Conservation (phyloP, 2,329 filamentous ascomycete genomes). For the Botrytis sinoallii region DNA sequence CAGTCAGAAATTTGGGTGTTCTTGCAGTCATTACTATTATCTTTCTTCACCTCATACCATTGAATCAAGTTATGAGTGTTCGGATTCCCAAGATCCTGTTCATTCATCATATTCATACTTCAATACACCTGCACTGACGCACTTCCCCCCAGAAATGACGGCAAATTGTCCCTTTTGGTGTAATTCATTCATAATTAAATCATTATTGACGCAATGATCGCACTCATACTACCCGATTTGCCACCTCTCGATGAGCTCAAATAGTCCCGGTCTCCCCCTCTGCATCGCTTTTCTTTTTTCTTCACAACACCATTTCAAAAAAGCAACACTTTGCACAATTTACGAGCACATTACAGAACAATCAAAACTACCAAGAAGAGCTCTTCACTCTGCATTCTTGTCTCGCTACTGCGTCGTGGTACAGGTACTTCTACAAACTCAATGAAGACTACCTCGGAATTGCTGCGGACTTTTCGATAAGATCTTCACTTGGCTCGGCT, state of each 20-base stretch:
- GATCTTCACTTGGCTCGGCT: too few relatives aligned
- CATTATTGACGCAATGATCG: fast-evolving
- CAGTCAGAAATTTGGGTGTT: too few relatives aligned
- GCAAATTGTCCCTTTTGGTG: too few relatives aligned
- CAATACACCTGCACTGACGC: background rate
- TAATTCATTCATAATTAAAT: too few relatives aligned
- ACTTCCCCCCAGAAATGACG: fast-evolving
- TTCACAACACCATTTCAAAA: background rate
- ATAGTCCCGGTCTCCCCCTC: background rate
- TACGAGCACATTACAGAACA: background rate
- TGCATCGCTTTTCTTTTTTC: background rate
- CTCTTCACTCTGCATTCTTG: background rate
- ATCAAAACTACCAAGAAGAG: background rate
- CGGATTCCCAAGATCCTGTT: too few relatives aligned
- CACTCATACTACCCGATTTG: background rate
- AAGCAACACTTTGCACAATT: background rate
- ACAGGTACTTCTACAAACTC: too few relatives aligned
- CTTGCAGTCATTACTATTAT: too few relatives aligned
- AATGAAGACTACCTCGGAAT: too few relatives aligned
- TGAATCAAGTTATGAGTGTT: too few relatives aligned
- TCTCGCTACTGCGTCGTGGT: background rate
- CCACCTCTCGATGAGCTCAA: background rate
- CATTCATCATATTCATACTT: too few relatives aligned
- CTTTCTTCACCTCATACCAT: too few relatives aligned
- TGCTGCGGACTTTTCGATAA: too few relatives aligned